phyloP scores from a whole-genome alignment of 768 basidiomycete species.

The Leucosporidium creatinivorum region DNA sequence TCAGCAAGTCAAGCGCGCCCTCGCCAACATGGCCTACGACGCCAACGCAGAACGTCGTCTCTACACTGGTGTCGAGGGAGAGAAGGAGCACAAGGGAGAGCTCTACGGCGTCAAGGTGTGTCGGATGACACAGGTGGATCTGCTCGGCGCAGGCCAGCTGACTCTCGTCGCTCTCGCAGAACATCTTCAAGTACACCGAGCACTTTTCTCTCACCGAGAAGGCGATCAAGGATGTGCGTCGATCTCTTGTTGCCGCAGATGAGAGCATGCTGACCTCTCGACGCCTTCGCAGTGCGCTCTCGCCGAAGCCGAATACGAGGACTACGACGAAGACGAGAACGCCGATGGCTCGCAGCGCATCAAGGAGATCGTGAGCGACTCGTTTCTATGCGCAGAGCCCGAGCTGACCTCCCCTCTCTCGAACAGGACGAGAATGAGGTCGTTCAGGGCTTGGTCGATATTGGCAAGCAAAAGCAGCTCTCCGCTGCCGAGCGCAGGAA shows the following conservation, averaged over 20 bases:
- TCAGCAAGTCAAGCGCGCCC: conserved; percentile 67
- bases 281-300: background rate
- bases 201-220: conserved; percentile 63
- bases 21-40: conserved; percentile 43
- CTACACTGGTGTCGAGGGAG: conserved; percentile 72
- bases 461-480: no score
- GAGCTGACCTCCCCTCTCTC: no score
- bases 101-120: conserved; percentile 61
- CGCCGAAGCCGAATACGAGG: conserved; percentile 1
- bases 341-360: background rate
- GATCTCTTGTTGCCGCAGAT: background rate
- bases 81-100: conserved; percentile 65
- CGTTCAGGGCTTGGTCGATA: background rate
- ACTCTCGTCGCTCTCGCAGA: conserved; percentile 38
- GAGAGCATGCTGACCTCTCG: no score
- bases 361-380: no score
- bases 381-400: no score
- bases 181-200: conserved; percentile 74
- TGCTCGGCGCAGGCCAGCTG: no score
- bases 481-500: no score
- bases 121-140: background rate
- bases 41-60: conserved; percentile 48
- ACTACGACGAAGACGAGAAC: background rate
- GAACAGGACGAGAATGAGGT: background rate
- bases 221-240: conserved; percentile 53